Conservation (phyloP, 345 rosid genomes). For the Syzygium grande region DNA sequence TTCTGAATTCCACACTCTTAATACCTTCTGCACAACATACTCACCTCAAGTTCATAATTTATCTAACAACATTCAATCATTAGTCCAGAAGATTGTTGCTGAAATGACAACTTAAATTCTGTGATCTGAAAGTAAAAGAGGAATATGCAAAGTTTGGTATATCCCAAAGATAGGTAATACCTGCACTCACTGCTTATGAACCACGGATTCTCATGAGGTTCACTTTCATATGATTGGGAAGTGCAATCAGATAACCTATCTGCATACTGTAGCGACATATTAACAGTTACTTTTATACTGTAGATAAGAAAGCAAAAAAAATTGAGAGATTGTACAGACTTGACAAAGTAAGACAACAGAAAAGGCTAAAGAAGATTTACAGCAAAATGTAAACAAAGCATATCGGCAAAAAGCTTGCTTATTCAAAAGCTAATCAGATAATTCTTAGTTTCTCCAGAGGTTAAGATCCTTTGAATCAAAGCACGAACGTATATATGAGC, state of each 20-base stretch:
- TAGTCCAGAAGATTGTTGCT: background rate
- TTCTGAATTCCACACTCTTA: background rate
- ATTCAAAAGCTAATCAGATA: background rate
- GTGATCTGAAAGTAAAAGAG: background rate
- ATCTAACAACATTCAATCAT: background rate
- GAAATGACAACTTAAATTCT: background rate
- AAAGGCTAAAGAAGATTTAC: background rate
- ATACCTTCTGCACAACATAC: background rate
- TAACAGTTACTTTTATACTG: background rate
- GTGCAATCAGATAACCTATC: slow-evolving; percentile 46
- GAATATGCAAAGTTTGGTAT: background rate
- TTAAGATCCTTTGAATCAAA: background rate
- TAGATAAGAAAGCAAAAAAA: background rate
- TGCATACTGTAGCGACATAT: slow-evolving; percentile 26
- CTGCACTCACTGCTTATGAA: slow-evolving; percentile 35
- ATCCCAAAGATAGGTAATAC: slow-evolving; percentile 15
- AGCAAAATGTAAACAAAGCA: background rate
- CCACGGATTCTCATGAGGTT: slow-evolving; percentile 48
- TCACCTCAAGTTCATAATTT: background rate
- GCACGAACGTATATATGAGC: background rate
- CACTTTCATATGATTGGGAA: slow-evolving; percentile 47
- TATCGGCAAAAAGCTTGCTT: background rate
- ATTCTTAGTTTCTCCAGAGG: background rate
- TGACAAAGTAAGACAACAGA: background rate
- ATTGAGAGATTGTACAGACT: background rate